phyloP scores from a whole-genome alignment of 768 basidiomycete genomes.

The Phylloporus sp. region DNA sequence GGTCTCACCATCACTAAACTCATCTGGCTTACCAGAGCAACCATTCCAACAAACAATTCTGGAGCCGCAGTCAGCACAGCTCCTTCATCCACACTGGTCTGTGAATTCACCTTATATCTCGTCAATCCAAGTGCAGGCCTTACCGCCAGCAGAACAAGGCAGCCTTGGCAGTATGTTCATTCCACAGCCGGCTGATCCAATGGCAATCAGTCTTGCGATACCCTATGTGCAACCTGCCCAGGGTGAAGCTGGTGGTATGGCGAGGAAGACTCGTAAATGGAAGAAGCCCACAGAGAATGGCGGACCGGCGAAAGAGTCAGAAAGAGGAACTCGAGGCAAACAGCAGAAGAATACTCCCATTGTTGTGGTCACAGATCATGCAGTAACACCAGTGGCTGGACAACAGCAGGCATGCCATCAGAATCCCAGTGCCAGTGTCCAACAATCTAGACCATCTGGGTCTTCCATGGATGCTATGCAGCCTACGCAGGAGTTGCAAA shows the following conservation, averaged over 20 bases:
- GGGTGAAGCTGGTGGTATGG: neutral
- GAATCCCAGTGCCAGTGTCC: too few species aligned
- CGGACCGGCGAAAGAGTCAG: neutral
- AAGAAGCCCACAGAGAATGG: neutral
- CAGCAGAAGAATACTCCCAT: neutral
- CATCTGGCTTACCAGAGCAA: neutral
- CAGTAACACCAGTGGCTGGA: neutral
- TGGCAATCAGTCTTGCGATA: neutral
- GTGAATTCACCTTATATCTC: too few species aligned
- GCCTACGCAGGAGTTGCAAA: too few species aligned
- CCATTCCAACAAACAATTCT: neutral
- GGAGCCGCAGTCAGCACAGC: neutral
- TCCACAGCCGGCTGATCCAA: too few species aligned
- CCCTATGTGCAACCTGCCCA: too few species aligned
- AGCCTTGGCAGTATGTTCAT: too few species aligned
- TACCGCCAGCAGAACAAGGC: neutral
- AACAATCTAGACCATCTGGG: too few species aligned
- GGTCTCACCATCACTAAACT: neutral
- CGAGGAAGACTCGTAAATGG: neutral
- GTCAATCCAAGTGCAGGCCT: neutral
- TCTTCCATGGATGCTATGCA: too few species aligned
- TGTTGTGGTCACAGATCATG: neutral
- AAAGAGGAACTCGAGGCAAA: neutral
- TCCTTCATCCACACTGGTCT: neutral
- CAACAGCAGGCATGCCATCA: neutral